phyloP scores from a whole-genome alignment of 805 yeast genomes.

The Zygoascus tannicola region DNA sequence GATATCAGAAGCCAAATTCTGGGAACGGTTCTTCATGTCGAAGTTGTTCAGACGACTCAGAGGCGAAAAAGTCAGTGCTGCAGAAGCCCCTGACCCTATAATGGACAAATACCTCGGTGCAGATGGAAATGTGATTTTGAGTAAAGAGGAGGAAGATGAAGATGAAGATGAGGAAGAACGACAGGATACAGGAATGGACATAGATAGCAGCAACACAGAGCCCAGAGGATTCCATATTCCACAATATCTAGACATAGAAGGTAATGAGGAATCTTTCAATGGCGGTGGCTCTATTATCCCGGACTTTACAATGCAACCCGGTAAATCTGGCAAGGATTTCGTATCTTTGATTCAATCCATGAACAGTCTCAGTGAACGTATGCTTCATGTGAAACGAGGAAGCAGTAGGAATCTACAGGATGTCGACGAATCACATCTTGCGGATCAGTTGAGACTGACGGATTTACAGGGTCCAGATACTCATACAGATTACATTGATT shows the following conservation, averaged over 20 bases:
- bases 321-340: slow-evolving; percentile 54
- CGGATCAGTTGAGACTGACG: slow-evolving; percentile 19
- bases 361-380: slow-evolving; percentile 77
- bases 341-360: slow-evolving; percentile 73
- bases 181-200: slow-evolving; percentile 4
- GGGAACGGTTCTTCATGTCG: slow-evolving; percentile 93
- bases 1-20: slow-evolving; percentile 81
- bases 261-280: slow-evolving; percentile 74
- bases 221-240: slow-evolving; percentile 40
- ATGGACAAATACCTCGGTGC: slow-evolving; percentile 73
- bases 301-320: slow-evolving; percentile 75
- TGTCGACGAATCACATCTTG: slow-evolving; percentile 16
- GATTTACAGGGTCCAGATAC: slow-evolving; percentile 19
- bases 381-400: slow-evolving; percentile 37
- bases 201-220: slow-evolving; percentile 1
- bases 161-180: slow-evolving; percentile 27
- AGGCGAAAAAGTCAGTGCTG: slow-evolving; percentile 73
- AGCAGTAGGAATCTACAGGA: slow-evolving; percentile 2
- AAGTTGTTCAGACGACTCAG: slow-evolving; percentile 76
- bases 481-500: slow-evolving; percentile 9
- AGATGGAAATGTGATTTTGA: slow-evolving; percentile 36
- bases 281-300: slow-evolving; percentile 70
- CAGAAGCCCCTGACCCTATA: slow-evolving; percentile 74
- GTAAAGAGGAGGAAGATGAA: slow-evolving; percentile 29
- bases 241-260: slow-evolving; percentile 68